These are phyloP conservation scores for Lonicera japonica DNA, from an alignment of 129 eudicot genomes.

Conservation along the genomic window DNA sequence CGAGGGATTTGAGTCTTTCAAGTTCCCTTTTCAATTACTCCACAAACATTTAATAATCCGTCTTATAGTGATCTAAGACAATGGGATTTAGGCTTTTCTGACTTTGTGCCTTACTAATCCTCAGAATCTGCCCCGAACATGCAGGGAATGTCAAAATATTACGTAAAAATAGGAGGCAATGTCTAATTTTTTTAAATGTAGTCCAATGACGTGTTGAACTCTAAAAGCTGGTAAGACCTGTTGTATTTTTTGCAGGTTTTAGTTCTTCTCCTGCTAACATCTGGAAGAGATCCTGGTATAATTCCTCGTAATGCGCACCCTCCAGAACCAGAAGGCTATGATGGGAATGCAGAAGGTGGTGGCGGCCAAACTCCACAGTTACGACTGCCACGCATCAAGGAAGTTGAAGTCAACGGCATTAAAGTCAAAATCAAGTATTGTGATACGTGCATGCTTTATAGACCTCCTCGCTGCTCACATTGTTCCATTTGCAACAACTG, in stretches of 20 bases:
- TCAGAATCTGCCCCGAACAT: too few species aligned
- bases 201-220: too few species aligned
- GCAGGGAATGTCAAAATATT: too few species aligned
- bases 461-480: conserved; percentile 99
- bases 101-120: too few species aligned
- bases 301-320: conserved; percentile 99
- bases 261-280: conserved; percentile 78
- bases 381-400: conserved; percentile 86
- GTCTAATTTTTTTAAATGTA: too few species aligned
- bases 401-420: conserved; percentile 93
- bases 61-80: too few species aligned
- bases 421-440: conserved; percentile 93
- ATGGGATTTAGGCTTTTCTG: too few species aligned
- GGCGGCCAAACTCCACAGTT: conserved; percentile 84
- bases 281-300: conserved; percentile 99
- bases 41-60: too few species aligned
- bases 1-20: too few species aligned
- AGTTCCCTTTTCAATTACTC: too few species aligned
- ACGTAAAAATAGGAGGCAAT: too few species aligned
- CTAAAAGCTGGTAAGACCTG: too few species aligned
- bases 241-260: conserved; percentile 67
- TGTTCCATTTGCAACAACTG: conserved; percentile 98
- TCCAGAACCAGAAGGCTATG: conserved; percentile 95
- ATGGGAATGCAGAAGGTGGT: conserved; percentile 70
- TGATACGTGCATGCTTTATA: conserved; percentile 98